Evolutionary conservation across 208 protist species (phyloP), one percentile per base, ranked within the genome.

Genomic region (Leptomonas seymouri): DNA sequence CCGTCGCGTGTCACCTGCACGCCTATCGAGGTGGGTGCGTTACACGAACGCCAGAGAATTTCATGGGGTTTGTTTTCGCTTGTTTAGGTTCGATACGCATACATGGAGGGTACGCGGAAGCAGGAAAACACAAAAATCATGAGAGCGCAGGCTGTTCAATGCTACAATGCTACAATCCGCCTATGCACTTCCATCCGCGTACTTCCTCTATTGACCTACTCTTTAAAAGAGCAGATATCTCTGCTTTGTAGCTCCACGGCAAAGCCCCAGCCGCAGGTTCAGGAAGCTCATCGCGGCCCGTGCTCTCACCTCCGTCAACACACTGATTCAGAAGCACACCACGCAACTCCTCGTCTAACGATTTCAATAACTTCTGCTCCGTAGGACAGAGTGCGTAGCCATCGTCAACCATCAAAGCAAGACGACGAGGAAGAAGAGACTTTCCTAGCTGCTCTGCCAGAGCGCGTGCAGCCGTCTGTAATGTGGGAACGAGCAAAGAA

Each of bases 371-470:
- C 34, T 58, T 46, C 65, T 30, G 54, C 66, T 72, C 61, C 21
- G 39, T 65, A 12, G 21, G 4, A 4, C 36, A 54, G 20, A 79
- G 65, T 1, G 44, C 11, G 45, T 27, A 41, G 21, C 45, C 36
- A 27, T 36, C 71, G 12, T 16, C 16, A 21, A 30, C 41, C 21
- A 72, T 36, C 21, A 81, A 36, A 7, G 39, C 30, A 15, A 71
- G 49, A 34, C 74, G 51, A 30, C 65, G 56, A 5, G 78, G 73
- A 25, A 87, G 46, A 23, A 72, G 44, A 16, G 66, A 55, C 15
- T 49, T 62, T 20, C 82, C 78, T 1, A 83, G 65, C 49, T 83
- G 82, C 59, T 77, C 75, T 0, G 71, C 51, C 55, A 90, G 64
- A 20, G 74, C 81, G 2, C 80, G 59, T 42, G 77, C 63, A 9